A percentile compares a stretch with the other conserved stretches of the same genome.
Evolutionary conservation across 345 rosid genomes (phyloP).

Genomic region (Rhodamnia rubescens): DNA sequence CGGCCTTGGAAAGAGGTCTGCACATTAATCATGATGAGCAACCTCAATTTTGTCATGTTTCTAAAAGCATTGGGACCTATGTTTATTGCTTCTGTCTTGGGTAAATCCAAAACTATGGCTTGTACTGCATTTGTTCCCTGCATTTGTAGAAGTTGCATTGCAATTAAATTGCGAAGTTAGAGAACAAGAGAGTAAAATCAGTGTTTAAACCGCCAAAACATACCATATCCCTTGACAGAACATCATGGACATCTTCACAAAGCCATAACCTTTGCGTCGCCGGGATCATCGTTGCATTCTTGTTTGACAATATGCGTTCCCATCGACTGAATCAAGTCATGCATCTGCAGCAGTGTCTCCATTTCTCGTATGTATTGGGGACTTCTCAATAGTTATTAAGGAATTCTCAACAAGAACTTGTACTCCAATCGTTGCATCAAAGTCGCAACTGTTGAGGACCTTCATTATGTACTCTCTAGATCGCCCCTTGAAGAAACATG

Average conservation of each 20-base stretch:
- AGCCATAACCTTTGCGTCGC: background rate
- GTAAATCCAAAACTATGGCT: background rate
- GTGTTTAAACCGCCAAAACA: background rate
- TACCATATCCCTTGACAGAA: background rate
- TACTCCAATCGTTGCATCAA: background rate
- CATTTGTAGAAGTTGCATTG: background rate
- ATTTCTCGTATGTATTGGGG: too few relatives aligned
- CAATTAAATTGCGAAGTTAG: background rate
- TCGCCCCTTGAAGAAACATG: background rate
- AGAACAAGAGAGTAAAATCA: background rate
- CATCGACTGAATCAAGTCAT: background rate
- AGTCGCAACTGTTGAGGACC: background rate
- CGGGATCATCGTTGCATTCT: background rate
- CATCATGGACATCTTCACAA: background rate
- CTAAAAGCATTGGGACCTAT: background rate
- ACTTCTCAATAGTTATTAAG: background rate
- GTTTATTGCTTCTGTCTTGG: background rate
- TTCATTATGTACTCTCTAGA: background rate
- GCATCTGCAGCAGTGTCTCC: background rate
- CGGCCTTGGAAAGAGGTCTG: background rate
- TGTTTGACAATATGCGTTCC: background rate
- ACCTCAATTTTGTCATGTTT: background rate
- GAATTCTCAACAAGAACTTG: background rate
- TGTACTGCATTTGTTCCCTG: background rate
- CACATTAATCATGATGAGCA: background rate